Evolutionary conservation across 257 asterid genomes (phyloP).

Genomic region (Penstemon newberryi): DNA sequence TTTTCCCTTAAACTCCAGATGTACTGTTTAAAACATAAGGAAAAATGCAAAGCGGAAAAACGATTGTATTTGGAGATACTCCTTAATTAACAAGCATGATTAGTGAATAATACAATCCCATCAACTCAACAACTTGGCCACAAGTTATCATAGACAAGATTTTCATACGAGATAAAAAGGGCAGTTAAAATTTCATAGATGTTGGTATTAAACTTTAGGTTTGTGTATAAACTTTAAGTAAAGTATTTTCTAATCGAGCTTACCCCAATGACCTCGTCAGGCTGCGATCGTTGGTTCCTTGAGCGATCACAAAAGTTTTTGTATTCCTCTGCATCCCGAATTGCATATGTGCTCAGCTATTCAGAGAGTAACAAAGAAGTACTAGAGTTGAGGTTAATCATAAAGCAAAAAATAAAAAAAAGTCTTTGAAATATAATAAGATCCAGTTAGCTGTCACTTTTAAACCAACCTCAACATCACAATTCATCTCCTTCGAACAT

Average conservation of each 20-base stretch:
- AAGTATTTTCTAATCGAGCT: conserved; percentile 25
- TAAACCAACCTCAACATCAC: conserved; percentile 91
- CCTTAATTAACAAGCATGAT: neutral
- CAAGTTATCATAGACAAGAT: conserved; percentile 12
- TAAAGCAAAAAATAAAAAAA: neutral
- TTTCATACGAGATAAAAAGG: conserved; percentile 4
- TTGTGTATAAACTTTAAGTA: conserved; percentile 11
- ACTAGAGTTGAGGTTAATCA: too few species aligned
- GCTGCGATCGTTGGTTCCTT: conserved; percentile 87
- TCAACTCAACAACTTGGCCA: neutral
- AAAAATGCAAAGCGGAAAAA: neutral
- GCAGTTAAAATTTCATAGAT: neutral
- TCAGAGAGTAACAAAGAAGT: conserved; percentile 7
- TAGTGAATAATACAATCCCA: conserved; percentile 12
- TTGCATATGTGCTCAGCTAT: conserved; percentile 83
- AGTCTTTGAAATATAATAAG: conserved; percentile 2
- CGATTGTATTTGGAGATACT: neutral
- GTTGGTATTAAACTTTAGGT: conserved; percentile 6
- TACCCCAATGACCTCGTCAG: conserved; percentile 97
- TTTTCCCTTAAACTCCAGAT: neutral
- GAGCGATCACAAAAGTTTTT: conserved; percentile 93
- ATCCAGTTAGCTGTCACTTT: conserved; percentile 3
- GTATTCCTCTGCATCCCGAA: conserved; percentile 98
- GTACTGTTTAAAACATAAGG: neutral
- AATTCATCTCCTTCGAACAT: conserved; percentile 94